Evolutionary conservation across 805 yeast species (phyloP).

Genomic region (Huiozyma naganishii): DNA sequence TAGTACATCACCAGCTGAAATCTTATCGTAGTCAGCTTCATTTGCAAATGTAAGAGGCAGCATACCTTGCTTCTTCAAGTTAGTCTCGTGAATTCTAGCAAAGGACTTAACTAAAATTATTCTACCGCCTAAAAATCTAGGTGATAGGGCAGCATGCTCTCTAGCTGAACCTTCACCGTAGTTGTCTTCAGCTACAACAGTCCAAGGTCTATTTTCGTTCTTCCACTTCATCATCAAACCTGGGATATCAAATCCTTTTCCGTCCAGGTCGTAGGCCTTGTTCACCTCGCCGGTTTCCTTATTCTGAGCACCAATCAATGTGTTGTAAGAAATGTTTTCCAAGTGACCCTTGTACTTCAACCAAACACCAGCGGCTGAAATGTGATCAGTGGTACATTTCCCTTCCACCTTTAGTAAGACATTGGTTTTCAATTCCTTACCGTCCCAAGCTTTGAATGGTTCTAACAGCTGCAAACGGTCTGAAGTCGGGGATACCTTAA

Average conservation of each 20-base stretch:
- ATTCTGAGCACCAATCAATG: constrained; percentile 92
- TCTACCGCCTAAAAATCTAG: constrained; percentile 87
- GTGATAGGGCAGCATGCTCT: constrained; percentile 96
- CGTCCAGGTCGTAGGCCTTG: constrained; percentile 78
- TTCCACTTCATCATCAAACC: constrained; percentile 96
- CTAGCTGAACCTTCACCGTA: constrained; percentile 99
- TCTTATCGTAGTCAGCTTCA: constrained; percentile 77
- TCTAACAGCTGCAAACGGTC: constrained; percentile 86
- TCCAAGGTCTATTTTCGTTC: constrained; percentile 74
- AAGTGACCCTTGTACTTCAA: constrained; percentile 95
- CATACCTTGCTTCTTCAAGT: constrained; percentile 96
- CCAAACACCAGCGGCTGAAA: constrained; percentile 98
- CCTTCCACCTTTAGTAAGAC: constrained; percentile 90
- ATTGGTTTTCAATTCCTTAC: constrained; percentile 66
- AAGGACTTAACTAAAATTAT: constrained; percentile 85
- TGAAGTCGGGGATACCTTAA: constrained; percentile 75
- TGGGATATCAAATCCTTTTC: constrained; percentile 72
- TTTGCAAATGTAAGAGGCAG: constrained; percentile 87
- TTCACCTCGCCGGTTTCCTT: constrained; percentile 96
- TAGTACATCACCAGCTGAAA: constrained; percentile 66
- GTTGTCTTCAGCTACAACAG: constrained; percentile 93
- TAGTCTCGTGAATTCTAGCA: constrained; percentile 97
- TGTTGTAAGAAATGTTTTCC: constrained; percentile 90
- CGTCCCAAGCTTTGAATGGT: constrained; percentile 82
- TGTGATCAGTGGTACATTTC: constrained; percentile 96